Conservation (phyloP, 208 protist genomes). For the Crithidia fasciculata region DNA sequence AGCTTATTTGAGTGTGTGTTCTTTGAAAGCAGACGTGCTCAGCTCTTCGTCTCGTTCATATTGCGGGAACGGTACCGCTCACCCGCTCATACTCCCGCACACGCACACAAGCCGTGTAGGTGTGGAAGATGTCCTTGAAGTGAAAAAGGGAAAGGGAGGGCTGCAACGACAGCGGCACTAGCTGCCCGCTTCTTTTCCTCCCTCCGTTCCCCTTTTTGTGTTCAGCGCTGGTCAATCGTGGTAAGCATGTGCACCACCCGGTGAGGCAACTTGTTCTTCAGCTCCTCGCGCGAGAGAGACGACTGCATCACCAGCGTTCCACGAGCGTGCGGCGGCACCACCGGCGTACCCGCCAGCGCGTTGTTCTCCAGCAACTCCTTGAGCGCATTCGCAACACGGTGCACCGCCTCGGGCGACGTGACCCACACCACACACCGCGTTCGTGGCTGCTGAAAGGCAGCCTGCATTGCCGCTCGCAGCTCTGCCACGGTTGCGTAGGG, state of each 20-base stretch:
- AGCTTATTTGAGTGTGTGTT: no score
- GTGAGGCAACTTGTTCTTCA: conserved; percentile 68
- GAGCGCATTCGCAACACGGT: conserved; percentile 44
- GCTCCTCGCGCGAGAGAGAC: conserved; percentile 41
- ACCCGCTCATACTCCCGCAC: no score
- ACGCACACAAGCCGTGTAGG: no score
- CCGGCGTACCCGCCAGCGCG: conserved; percentile 42
- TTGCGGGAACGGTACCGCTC: no score
- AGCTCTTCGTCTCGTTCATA: no score
- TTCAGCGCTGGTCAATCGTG: no score
- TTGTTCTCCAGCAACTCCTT: conserved; percentile 82
- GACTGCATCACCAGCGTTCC: conserved; percentile 58
- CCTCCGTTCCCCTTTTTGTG: no score
- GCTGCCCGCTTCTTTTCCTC: no score
- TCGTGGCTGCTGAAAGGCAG: conserved; percentile 13
- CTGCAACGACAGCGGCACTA: no score
- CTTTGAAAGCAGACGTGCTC: no score
- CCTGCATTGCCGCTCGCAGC: conserved; percentile 32
- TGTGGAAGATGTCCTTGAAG: no score
- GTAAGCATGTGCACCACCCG: conserved; percentile 81
- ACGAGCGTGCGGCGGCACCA: conserved; percentile 50
- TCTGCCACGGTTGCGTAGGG: conserved; percentile 20
- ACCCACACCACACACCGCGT: conserved; percentile 64
- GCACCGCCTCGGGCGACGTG: conserved; percentile 35
- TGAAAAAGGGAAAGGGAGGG: no score